phyloP scores from a whole-genome alignment of 768 basidiomycete genomes.

The Suillus americanus region DNA sequence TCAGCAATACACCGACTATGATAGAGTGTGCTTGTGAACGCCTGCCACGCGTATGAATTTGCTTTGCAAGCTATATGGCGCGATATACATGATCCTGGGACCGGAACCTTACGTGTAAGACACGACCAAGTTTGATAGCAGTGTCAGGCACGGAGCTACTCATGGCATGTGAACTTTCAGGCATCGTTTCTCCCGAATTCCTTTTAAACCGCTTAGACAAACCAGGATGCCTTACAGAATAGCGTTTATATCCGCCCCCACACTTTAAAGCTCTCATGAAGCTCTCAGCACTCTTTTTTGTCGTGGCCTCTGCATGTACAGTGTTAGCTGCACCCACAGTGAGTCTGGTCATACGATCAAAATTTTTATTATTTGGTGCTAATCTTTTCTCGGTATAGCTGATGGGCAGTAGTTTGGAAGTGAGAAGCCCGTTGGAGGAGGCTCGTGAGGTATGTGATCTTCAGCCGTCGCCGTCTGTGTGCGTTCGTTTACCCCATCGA shows the following conservation, averaged over 20 bases:
- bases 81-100: background rate
- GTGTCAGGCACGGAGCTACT: slow-evolving; percentile 8
- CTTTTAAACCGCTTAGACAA: background rate
- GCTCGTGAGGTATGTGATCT: background rate
- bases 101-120: background rate
- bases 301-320: slow-evolving; percentile 1
- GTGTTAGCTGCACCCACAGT: slow-evolving; percentile 7
- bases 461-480: background rate
- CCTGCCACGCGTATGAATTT: background rate
- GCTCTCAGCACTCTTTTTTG: slow-evolving; percentile 4
- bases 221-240: background rate
- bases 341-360: background rate
- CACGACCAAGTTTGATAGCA: background rate
- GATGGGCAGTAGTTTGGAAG: background rate
- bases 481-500: background rate
- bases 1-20: background rate
- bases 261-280: slow-evolving; percentile 1
- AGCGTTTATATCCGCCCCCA: background rate
- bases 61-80: background rate
- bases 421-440: background rate
- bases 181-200: background rate
- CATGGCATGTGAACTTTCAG: slow-evolving; percentile 9
- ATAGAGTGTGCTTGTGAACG: background rate
- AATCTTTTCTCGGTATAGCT: background rate
- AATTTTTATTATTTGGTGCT: background rate